Conservation (phyloP, 78 protist species). For the Polysphondylium violaceum region DNA sequence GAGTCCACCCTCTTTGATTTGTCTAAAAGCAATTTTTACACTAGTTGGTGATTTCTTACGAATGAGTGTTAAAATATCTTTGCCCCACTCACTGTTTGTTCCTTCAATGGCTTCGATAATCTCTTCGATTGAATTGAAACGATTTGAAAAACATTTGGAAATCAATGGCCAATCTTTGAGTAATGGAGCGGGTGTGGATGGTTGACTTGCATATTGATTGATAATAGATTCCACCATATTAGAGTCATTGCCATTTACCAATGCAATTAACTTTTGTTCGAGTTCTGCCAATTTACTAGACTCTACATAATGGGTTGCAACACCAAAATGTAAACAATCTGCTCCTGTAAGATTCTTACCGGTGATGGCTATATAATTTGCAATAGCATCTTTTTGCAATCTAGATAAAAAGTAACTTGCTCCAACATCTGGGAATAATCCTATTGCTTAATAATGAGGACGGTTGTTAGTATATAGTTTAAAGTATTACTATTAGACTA, state of each 20-base stretch:
- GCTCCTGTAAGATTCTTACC: slow-evolving; percentile 79
- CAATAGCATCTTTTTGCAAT: slow-evolving; percentile 56
- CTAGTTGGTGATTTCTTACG: slow-evolving; percentile 68
- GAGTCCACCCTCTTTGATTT: slow-evolving; percentile 40
- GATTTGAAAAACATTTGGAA: slow-evolving; percentile 40
- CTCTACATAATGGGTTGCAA: slow-evolving; percentile 72
- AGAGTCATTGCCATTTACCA: slow-evolving; percentile 13
- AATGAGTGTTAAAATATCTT: slow-evolving; percentile 3
- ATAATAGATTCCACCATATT: slow-evolving; percentile 51
- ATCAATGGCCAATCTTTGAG: slow-evolving; percentile 53
- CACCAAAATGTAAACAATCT: slow-evolving; percentile 75
- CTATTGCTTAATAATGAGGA: slow-evolving; percentile 52
- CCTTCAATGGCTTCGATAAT: not conserved
- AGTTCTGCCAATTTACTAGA: slow-evolving; percentile 24
- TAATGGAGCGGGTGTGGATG: slow-evolving; percentile 29
- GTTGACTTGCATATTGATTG: slow-evolving; percentile 28
- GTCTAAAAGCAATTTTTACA: slow-evolving; percentile 67
- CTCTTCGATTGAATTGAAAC: slow-evolving; percentile 16
- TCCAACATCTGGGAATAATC: slow-evolving; percentile 92
- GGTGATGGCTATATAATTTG: slow-evolving; percentile 90
- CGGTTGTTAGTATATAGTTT: not conserved
- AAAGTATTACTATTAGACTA: not conserved
- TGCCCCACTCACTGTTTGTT: slow-evolving; percentile 21
- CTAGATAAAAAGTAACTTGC: slow-evolving; percentile 78
- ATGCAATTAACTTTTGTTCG: slow-evolving; percentile 28